Evolutionary conservation across 192 early-diverging fungal genomes (phyloP), one percentile per base, ranked within the genome.

Genomic region (Backusella macrospora): DNA sequence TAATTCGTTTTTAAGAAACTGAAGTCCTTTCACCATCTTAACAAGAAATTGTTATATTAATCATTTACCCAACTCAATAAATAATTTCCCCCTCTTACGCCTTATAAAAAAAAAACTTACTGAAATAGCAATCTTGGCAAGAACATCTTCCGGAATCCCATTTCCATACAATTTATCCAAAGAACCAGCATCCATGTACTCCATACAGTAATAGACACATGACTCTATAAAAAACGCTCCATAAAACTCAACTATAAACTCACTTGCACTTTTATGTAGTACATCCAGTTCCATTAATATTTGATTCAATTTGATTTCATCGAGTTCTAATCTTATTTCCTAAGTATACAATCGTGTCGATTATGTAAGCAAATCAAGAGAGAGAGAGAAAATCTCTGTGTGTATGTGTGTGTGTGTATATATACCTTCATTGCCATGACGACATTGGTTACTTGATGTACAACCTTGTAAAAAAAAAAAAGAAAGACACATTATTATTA

Each of bases 121-220:
- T 59, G 93, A 86, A 23, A 86, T 80, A 5, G 93, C 87, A 64
- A 96, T 94, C 62, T 82, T 82, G 3, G 87, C 88, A 66, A 98
- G 78, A 21, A 96, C 86, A 68, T 86, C 84, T 82, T 97, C 96
- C 6, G 92, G 92, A 3, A 95, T 86, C 18, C 94, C 95, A 38
- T 85, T 86, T 6, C 88, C 84, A 68, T 96, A 96, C 40, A 97
- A 76, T 26, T 88, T 87, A 71, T 96, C 94, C 44, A 97, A 72
- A 18, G 94, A 96, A 49, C 96, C 96, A 48, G 89, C 93, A 72
- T 98, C 96, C 96, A 98, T 98, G 76, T 88, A 98, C 81, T 98
- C 96, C 95, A 98, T 98, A 73, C 93, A 95, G 74, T 95, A 95
- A 78, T 96, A 98, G 3, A 98, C 96, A 81, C 94, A 94, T n/a